Base-by-base conservation (phyloP, 768 basidiomycete genomes). In the Neoboletus subvelutipes region DNA sequence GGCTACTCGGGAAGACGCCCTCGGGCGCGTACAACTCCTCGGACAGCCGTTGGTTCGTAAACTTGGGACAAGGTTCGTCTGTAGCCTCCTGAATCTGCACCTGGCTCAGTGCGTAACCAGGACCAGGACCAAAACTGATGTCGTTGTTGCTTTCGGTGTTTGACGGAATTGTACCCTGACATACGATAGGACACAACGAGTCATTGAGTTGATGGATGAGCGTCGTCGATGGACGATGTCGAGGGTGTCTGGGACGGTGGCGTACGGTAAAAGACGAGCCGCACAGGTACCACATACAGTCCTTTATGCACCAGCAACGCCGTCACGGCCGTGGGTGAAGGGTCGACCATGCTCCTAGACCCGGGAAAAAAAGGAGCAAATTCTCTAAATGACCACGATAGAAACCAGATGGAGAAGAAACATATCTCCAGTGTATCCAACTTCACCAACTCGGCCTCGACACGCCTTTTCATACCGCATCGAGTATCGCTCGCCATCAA, bases 231-330 rank as follows among this genome's bases (percentile, higher is more conserved):
- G 29, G 7, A 29, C 29, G 1, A 29, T 8, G 29, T 9, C 29
- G 7, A 29, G 4, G 29, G 29, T 8, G 7, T 1, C 20, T n/a
- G n/a, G n/a, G n/a, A n/a, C n/a, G n/a, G n/a, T n/a, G n/a, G n/a
- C n/a, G n/a, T n/a, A n/a, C n/a, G n/a, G n/a, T n/a, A n/a, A n/a
- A n/a, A n/a, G n/a, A 71, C 61, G 40, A 77, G 63, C 18, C 69
- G 71, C n/a, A 74, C 71, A 5, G 60, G 60, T 1, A 74, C 67
- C 6, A 50, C 13, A 13, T 61, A 60, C 3, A 69, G 71, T 28
- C 76, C 75, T 64, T 77, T 80, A 56, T 71, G 73, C 49, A 66
- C 57, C 66, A 85, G 66, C 43, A 68, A 67, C 43, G 64, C 61
- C 5, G 53, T 61, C 47, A 70, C 48, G 41, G 64, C 47, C 17